Evolutionary conservation across 192 early-diverging fungal species (phyloP).

Genomic region (Coemansia sp.): DNA sequence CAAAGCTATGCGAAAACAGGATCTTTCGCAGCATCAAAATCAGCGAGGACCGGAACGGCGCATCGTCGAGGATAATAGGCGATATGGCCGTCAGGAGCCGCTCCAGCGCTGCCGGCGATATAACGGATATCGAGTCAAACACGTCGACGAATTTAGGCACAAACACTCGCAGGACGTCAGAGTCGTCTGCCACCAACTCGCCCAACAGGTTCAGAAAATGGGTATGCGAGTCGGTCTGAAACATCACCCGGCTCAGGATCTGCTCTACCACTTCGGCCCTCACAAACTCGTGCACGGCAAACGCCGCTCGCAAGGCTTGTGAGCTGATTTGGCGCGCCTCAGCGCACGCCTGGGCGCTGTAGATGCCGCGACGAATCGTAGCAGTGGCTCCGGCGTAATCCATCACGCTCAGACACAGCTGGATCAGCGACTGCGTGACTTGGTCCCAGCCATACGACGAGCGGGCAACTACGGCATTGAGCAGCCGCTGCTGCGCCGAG

Average conservation of each 20-base stretch:
- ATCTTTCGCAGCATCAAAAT: slow-evolving; percentile 73
- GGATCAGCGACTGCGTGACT: slow-evolving; percentile 45
- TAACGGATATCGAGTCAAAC: slow-evolving; percentile 66
- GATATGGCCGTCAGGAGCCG: slow-evolving; percentile 60
- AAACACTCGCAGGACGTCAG: slow-evolving; percentile 25
- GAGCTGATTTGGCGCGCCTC: slow-evolving; percentile 14
- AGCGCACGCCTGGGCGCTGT: slow-evolving; percentile 17
- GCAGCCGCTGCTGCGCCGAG: slow-evolving; percentile 8
- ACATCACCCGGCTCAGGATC: slow-evolving; percentile 50
- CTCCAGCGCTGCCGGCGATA: slow-evolving; percentile 58
- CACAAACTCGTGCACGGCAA: slow-evolving; percentile 64
- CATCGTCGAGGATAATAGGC: slow-evolving; percentile 59
- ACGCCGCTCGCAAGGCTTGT: slow-evolving; percentile 33
- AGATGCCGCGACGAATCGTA: slow-evolving; percentile 8
- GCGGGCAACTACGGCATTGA: slow-evolving; percentile 21
- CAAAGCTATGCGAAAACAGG: slow-evolving; percentile 65
- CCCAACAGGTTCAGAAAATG: slow-evolving; percentile 27
- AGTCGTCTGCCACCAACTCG: slow-evolving; percentile 26
- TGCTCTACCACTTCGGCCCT: slow-evolving; percentile 72
- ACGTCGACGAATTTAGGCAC: slow-evolving; percentile 63
- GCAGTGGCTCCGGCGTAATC: slow-evolving; percentile 14
- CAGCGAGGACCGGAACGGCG: slow-evolving; percentile 63
- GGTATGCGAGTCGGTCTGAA: slow-evolving; percentile 29
- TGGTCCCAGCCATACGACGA: slow-evolving; percentile 54
- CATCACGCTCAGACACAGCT: slow-evolving; percentile 31